Conservation (phyloP, 1,139 yeast genomes). For the Saccharomycopsis hybrid region DNA sequence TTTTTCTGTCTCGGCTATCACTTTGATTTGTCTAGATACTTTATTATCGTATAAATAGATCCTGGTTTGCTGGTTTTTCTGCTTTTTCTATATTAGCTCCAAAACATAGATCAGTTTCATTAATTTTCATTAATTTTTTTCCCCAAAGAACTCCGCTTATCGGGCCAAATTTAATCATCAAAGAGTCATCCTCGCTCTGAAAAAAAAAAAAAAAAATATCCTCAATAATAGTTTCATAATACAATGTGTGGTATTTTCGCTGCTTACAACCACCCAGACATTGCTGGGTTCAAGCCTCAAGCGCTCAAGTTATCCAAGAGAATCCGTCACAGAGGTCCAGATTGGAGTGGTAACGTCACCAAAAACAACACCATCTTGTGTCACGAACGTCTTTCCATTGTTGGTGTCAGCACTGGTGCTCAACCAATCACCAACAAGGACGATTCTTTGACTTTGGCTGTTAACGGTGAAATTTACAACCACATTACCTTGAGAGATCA, state of each 20-base stretch:
- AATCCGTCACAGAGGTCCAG: conserved; percentile 98
- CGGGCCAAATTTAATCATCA: too few species aligned
- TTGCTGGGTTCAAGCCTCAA: conserved; percentile 72
- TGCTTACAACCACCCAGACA: conserved; percentile 74
- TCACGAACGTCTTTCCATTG: conserved; percentile 95
- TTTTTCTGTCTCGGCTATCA: too few species aligned
- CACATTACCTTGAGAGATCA: conserved; percentile 82
- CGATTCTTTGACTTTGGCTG: conserved; percentile 68
- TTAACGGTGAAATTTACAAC: conserved; percentile 97
- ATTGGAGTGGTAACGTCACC: conserved; percentile 86
- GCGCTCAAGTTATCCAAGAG: conserved; percentile 87
- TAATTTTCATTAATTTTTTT: too few species aligned
- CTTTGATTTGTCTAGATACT: too few species aligned
- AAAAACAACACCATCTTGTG: conserved; percentile 72
- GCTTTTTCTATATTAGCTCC: too few species aligned
- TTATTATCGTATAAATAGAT: too few species aligned
- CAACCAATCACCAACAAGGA: conserved; percentile 89
- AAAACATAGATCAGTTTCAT: too few species aligned
- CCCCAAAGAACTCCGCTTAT: too few species aligned
- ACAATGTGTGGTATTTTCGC: conserved; percentile 97
- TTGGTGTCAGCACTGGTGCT: conserved; percentile 94
- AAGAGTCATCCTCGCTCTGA: too few species aligned
- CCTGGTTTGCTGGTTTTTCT: too few species aligned
- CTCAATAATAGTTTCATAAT: too few species aligned
- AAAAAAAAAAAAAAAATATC: too few species aligned